phyloP scores from a whole-genome alignment of 331 rosid species.

The Pyrus hybrid region DNA sequence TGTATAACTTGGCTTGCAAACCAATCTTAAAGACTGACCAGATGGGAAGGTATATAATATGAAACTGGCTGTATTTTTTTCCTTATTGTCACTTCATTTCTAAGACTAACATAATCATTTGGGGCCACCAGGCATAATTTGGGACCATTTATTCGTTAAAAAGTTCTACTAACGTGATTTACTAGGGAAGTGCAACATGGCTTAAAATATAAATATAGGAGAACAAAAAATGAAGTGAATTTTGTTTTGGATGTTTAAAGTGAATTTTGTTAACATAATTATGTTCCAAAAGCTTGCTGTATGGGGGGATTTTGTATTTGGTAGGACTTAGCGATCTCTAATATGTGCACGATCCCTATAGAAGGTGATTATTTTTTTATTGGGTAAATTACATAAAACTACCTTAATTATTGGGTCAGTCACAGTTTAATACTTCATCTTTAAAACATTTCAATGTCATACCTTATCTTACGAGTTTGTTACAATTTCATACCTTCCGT shows the following conservation, averaged over 20 bases:
- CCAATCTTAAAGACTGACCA: background rate
- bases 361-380: background rate
- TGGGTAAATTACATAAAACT: no score
- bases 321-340: no score
- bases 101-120: background rate
- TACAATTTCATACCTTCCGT: no score
- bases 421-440: rapidly evolving
- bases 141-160: background rate
- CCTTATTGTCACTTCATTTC: background rate
- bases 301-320: background rate
- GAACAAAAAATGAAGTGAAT: background rate
- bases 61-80: background rate
- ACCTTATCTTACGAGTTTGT: no score
- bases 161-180: background rate
- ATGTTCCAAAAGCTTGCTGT: background rate
- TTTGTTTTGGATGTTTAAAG: background rate
- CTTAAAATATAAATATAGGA: background rate
- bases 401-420: no score
- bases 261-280: background rate
- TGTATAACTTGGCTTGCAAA: background rate
- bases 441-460: no score
- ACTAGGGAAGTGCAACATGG: background rate
- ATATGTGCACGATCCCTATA: background rate
- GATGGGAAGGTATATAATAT: background rate
- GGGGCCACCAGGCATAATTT: background rate